phyloP scores from a whole-genome alignment of 805 yeast species.

The Wickerhamomyces queroliae region DNA sequence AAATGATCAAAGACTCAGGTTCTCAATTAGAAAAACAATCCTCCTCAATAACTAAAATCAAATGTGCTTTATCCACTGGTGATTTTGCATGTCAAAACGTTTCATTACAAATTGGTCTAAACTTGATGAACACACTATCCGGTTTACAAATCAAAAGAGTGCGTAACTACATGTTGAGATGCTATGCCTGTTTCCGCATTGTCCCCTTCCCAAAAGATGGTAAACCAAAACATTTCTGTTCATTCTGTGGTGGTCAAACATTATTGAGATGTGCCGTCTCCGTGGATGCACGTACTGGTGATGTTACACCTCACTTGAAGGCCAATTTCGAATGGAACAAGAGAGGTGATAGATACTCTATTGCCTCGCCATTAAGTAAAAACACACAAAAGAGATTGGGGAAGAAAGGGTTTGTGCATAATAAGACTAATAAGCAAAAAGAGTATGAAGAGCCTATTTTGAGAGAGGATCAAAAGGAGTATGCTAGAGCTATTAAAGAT shows the following conservation, averaged over 20 bases:
- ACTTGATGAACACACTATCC: constrained; percentile 75
- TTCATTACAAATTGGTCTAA: constrained; percentile 82
- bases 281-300: constrained; percentile 72
- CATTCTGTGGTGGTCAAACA: constrained; percentile 93
- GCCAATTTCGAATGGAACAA: constrained; percentile 90
- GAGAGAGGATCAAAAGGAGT: constrained; percentile 94
- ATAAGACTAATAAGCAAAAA: constrained; percentile 48
- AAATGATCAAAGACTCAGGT: constrained; percentile 61
- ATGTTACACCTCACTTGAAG: constrained; percentile 82
- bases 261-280: constrained; percentile 87
- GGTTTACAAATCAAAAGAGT: constrained; percentile 84
- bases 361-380: constrained; percentile 86
- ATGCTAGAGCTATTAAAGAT: constrained; percentile 78
- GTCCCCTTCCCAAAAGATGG: constrained; percentile 75
- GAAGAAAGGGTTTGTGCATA: constrained; percentile 74
- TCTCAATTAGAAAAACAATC: constrained; percentile 44
- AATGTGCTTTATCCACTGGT: constrained; percentile 86
- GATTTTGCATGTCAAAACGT: constrained; percentile 98
- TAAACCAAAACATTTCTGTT: constrained; percentile 81
- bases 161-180: constrained; percentile 88
- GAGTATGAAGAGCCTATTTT: constrained; percentile 48
- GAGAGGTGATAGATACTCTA: constrained; percentile 75
- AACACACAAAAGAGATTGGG: constrained; percentile 68
- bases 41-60: constrained; percentile 33
- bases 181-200: constrained; percentile 93